Base-by-base conservation (phyloP, 768 basidiomycete species). In the Udeniomyces megalosporus region DNA sequence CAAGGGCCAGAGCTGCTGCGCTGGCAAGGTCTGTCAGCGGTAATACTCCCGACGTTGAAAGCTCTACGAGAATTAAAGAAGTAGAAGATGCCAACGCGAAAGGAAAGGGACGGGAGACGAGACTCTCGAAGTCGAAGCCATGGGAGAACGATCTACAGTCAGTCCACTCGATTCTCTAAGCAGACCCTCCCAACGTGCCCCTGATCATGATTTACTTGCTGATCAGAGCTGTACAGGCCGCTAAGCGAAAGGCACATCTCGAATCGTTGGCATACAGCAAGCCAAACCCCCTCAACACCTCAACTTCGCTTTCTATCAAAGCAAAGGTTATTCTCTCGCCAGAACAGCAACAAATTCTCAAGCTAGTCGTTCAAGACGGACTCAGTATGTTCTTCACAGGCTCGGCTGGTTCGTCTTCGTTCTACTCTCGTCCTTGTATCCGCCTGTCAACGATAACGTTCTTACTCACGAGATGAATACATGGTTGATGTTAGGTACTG, bases 331-430 rank as follows among this genome's bases (percentile, higher is more conserved):
- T 31, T 4, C 56, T 68, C 3, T 67, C 66, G 0, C 34, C 20
- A 62, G 92, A 97, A 70, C 95, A 99, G 74, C 82, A 77, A 57
- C 80, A 84, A 62, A 86, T 99, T 54, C 75, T 95, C 63, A 78
- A 80, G 63, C 76, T 95, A 31, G 91, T 91, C 0, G 76, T 83
- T 42, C 12, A 59, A 29, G 44, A 54, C 17, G 66, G 67, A 12
- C 35, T 63, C 29, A 58, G 50, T 22, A 22, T 67, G 29, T 72
- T 72, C 67, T 72, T 72, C 52, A 72, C 71, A 4, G 71, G 71
- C 0, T 69, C 69, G 0, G 71, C 69, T 32, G 69, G 67, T 66
- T 8, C 38, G 38, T 17, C 8, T 17, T 42, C 38, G 38, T 42
- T 42, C 8, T 42, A 17, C 8, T 8, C 10, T 42, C 8, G 38